Percentiles rank a stretch among this genome's conserved stretches.
Conservation (phyloP, 768 basidiomycete genomes). For the Auriscalpium vulgare region DNA sequence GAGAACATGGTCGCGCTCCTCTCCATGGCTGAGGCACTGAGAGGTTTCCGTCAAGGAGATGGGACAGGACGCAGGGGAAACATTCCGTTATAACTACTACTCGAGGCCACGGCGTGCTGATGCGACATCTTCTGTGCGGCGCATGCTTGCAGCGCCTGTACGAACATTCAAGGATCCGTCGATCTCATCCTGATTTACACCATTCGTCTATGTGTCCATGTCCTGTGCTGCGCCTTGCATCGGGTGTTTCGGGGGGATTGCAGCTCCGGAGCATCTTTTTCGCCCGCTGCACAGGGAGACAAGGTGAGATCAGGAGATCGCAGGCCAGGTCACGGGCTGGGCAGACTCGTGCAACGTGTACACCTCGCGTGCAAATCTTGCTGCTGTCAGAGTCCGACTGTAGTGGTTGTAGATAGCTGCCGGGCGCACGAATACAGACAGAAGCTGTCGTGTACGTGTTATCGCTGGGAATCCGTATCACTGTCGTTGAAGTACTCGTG, state of each 20-base stretch:
- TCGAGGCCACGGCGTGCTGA: slow-evolving; percentile 8
- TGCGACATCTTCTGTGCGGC: not conserved
- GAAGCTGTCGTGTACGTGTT: no score
- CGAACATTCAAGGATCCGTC: not conserved
- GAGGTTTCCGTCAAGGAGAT: not conserved
- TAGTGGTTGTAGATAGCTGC: no score
- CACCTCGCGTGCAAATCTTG: no score
- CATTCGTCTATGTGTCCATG: not conserved
- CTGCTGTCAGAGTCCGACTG: no score
- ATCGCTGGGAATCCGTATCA: no score
- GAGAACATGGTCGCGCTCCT: slow-evolving; percentile 12
- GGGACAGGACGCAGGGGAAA: not conserved
- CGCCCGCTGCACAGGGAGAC: no score
- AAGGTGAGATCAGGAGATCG: no score
- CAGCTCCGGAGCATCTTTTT: no score
- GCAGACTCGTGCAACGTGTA: no score
- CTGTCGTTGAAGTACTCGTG: no score
- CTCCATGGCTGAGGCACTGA: slow-evolving; percentile 4
- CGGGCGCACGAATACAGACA: no score
- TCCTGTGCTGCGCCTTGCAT: not conserved
- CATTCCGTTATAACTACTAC: slow-evolving; percentile 3
- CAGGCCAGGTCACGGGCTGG: no score
- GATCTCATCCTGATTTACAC: not conserved
- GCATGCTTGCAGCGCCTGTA: not conserved
- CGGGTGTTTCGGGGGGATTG: not conserved